Conservation (phyloP, 495 filamentous ascomycete species). For the Lasiosphaeria hispida region DNA sequence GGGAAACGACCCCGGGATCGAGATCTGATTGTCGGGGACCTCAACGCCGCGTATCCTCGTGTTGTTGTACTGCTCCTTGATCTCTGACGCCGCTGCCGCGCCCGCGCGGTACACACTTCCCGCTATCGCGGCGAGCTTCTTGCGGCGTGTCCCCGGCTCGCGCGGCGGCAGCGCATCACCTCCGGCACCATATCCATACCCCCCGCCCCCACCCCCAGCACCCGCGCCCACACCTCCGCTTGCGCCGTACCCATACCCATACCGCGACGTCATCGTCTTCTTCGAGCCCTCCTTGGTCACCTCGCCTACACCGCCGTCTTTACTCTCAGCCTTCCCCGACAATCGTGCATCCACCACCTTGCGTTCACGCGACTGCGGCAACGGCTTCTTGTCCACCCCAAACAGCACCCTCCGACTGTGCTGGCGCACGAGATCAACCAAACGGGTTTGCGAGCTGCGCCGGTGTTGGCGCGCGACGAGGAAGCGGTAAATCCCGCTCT, state of each 20-base stretch:
- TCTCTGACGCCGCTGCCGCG: constrained; percentile 83
- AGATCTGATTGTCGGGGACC: constrained; percentile 47
- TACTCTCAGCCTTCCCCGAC: constrained; percentile 25
- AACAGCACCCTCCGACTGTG: constrained; percentile 35
- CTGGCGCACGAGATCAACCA: constrained; percentile 52
- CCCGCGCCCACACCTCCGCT: neutral
- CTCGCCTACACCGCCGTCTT: neutral
- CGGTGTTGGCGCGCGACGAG: constrained; percentile 62
- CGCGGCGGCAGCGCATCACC: constrained; percentile 23
- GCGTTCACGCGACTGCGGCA: neutral
- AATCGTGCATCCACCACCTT: too few species aligned
- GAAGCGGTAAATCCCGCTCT: constrained; percentile 72
- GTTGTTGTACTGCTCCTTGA: constrained; percentile 88
- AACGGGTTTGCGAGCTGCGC: constrained; percentile 45
- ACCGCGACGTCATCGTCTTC: constrained; percentile 1
- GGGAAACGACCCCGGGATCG: constrained; percentile 75
- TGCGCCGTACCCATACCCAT: constrained; percentile 22
- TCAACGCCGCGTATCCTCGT: constrained; percentile 53
- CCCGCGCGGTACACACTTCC: constrained; percentile 60
- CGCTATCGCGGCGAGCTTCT: constrained; percentile 65
- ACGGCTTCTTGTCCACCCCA: neutral
- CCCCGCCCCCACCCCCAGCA: constrained; percentile 29
- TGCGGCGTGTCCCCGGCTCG: constrained; percentile 68
- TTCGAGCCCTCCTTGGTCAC: neutral
- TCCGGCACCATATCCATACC: constrained; percentile 18